Evolutionary conservation across 768 basidiomycete genomes (phyloP), one percentile per base, ranked within the genome.

Genomic region (Lactarius sanguifluus): DNA sequence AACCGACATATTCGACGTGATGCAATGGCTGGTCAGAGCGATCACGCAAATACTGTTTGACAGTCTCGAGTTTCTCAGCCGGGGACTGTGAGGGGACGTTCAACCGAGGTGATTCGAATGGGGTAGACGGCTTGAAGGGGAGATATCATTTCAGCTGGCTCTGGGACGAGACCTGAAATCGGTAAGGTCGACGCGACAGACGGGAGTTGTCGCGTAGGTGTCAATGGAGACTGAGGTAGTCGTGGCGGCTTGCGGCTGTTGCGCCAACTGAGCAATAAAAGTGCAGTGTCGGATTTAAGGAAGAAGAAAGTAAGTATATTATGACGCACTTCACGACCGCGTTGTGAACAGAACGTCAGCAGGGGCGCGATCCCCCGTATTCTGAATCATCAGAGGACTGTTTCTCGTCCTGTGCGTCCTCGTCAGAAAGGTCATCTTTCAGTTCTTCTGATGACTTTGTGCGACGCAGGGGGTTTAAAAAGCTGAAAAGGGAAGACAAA

Each of bases 1-100:
- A 74, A 6, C 83, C 84, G 43, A 81, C 82, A 28, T 81, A 77
- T 72, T 88, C 86, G 10, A 83, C 79, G 5, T 79, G 75, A 61
- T 81, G 83, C 20, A 88, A 79, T 28, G 80, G 77, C 59, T 79
- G 77, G 32, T 81, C 83, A 7, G 77, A 78, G 25, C 59, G 61
- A 69, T 82, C 78, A 23, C 77, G 75, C 61, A 87, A 74, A 71
- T 83, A 86, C 23, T 77, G 75, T 47, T 77, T 79, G 61, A 85
- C 82, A 16, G 79, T 78, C 56, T 83, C 80, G 12, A 86, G 75
- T 66, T 85, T 82, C 64, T 77, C 76, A 23, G 76, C 75, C 10
- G 84, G 75, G 10, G 79, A 78, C 16, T 74, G 72, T 8, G 66
- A 67, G 25, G 56, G 23, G 13, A 58, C 43, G 41, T 61, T 55